These are phyloP conservation scores for Diaporthe amygdali DNA, from an alignment of 2,329 filamentous ascomycete species.

Conservation along the genomic window DNA sequence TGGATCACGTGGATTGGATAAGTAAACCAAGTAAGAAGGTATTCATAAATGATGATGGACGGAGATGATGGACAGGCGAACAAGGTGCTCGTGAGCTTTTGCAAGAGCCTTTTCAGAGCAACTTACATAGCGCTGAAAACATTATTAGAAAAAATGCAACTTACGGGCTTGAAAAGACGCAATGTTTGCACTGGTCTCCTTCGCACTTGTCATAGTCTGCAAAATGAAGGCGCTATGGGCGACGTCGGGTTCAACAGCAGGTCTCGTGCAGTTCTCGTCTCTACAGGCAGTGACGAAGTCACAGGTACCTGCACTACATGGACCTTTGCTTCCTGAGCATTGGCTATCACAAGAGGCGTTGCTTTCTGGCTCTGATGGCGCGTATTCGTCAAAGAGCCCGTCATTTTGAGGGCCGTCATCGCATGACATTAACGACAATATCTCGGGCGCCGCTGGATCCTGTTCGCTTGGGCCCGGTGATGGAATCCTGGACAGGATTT, in stretches of 20 bases:
- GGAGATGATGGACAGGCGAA: not conserved
- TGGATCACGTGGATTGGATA: not conserved
- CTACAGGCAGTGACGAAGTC: slow-evolving; percentile 34
- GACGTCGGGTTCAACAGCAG: slow-evolving; percentile 33
- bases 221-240: slow-evolving; percentile 28
- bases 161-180: slow-evolving; percentile 1
- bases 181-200: not conserved
- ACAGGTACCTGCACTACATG: slow-evolving; percentile 24
- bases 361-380: slow-evolving; percentile 7
- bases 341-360: slow-evolving; percentile 22
- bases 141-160: not conserved
- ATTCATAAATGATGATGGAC: not conserved
- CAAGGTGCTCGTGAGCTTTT: not conserved
- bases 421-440: not conserved
- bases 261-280: slow-evolving; percentile 27
- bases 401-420: not conserved
- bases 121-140: not conserved
- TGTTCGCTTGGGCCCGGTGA: not conserved
- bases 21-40: too few relatives aligned
- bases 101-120: not conserved
- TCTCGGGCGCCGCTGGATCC: not conserved
- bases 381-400: slow-evolving; percentile 8
- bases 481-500: not conserved
- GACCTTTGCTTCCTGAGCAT: slow-evolving; percentile 19
- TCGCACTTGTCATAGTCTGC: slow-evolving; percentile 28